Evolutionary conservation across 257 asterid species (phyloP).

Genomic region (Ajuga chamaepitys): DNA sequence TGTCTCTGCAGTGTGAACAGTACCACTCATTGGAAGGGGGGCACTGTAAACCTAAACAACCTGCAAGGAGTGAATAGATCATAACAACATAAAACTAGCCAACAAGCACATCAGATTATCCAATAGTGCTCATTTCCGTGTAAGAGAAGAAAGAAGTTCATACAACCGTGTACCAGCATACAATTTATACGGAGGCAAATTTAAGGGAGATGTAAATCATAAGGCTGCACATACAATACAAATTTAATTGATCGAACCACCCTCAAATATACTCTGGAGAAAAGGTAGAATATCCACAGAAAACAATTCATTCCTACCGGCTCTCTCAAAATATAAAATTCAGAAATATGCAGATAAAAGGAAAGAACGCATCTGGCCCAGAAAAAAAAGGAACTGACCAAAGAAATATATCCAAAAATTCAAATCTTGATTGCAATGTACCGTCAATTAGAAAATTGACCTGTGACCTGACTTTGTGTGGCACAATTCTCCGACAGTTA

Average conservation of each 20-base stretch:
- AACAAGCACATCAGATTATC: conserved; percentile 3
- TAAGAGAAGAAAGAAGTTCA: conserved; percentile 1
- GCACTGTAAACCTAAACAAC: conserved; percentile 65
- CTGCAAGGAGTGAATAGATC: conserved; percentile 42
- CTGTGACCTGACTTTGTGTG: no score
- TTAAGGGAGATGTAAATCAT: neutral
- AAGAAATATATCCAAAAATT: no score
- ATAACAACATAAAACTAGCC: neutral
- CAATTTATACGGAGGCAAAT: neutral
- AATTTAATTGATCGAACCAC: neutral
- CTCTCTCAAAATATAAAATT: no score
- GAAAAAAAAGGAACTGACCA: no score
- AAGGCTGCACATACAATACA: neutral
- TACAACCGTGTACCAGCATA: neutral
- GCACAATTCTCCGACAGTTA: no score
- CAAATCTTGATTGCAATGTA: no score
- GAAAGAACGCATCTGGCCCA: no score
- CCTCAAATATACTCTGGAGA: neutral
- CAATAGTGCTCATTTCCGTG: neutral
- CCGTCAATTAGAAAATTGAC: no score
- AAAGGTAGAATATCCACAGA: neutral
- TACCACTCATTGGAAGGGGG: conserved; percentile 60
- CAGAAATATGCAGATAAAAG: no score
- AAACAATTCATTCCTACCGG: no score
- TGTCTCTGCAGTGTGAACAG: conserved; percentile 79